Evolutionary conservation across 805 yeast genomes (phyloP), one percentile per base, ranked within the genome.

Genomic region (Wickerhamiella nectarea): DNA sequence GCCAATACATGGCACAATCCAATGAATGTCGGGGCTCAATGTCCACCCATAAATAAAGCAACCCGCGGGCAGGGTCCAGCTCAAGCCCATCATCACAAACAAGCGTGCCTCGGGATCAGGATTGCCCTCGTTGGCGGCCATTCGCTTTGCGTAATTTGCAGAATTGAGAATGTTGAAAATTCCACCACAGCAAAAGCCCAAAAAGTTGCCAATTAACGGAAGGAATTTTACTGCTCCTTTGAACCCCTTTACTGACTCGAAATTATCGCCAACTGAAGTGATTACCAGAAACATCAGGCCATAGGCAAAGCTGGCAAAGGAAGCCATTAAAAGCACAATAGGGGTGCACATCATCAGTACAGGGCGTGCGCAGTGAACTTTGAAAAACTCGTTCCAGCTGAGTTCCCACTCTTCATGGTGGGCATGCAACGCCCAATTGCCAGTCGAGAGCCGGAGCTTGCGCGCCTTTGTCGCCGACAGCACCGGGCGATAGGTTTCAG

Each of bases 381-480:
- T 70, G 47, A 84, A 52, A 60, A 87, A 67, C 59, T 87, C 94
- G 26, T 65, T 66, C 38, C 82, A 58, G 1, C 80, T 64, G 59
- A 85, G 60, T 39, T 84, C 84, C 57, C 74, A 76, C 24, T 89
- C 91, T 14, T 89, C 97, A 59, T 83, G 93, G 64, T 82, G 93
- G 21, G 96, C 82, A 83, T 85, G 86, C 49, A 83, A 78, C 54
- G 78, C 80, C 49, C 70, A 69, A 55, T 84, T 79, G 36, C 91
- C 86, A 3, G 95, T 81, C 57, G 75, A 76, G 53, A 73, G 69
- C 64, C 95, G 73, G 53, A 85, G 56, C 53, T 60, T 68, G 45
- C 61, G 63, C 15, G 95, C 95, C 58, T 77, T 72, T 33, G 57
- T 67, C 54, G 78, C 75, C 50, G 82, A 67, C 42, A 86, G 74